phyloP scores from a whole-genome alignment of 345 rosid genomes.

The Hypericum perforatum region DNA sequence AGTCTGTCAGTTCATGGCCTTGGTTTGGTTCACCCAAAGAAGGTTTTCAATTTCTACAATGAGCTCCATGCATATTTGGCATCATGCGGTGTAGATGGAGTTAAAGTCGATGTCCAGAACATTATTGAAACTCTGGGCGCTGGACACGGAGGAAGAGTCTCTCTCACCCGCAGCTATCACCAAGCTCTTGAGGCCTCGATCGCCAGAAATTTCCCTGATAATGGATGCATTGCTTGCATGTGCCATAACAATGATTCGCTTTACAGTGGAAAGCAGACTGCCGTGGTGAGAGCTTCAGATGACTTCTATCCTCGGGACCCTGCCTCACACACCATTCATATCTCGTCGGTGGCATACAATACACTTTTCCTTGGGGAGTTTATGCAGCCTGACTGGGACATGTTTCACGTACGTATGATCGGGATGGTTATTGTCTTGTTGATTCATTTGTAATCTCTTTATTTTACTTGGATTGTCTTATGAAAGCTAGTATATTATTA shows the following conservation, averaged over 20 bases:
- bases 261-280: conserved; percentile 89
- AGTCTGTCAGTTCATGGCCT: conserved; percentile 80
- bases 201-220: conserved; percentile 67
- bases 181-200: conserved; percentile 92
- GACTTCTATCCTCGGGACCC: conserved; percentile 90
- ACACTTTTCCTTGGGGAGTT: conserved; percentile 92
- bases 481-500: neutral
- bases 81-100: conserved; percentile 92
- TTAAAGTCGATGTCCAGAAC: conserved; percentile 94
- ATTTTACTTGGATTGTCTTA: neutral
- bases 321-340: conserved; percentile 93
- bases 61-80: conserved; percentile 93
- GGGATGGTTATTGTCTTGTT: neutral
- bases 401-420: conserved; percentile 83
- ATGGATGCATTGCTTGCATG: conserved; percentile 96
- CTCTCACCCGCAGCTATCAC: conserved; percentile 72
- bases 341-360: conserved; percentile 87
- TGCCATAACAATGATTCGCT: conserved; percentile 91
- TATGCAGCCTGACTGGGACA: conserved; percentile 99
- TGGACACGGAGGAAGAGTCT: conserved; percentile 94
- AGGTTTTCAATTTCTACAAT: conserved; percentile 89
- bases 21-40: conserved; percentile 87
- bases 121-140: conserved; percentile 91
- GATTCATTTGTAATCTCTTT: neutral
- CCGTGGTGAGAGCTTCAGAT: conserved; percentile 90